Percentiles rank a stretch among this genome's conserved stretches.
phyloP scores from a whole-genome alignment of 1,284 basidiomycete genomes.

The Apiotrichum domesticum region DNA sequence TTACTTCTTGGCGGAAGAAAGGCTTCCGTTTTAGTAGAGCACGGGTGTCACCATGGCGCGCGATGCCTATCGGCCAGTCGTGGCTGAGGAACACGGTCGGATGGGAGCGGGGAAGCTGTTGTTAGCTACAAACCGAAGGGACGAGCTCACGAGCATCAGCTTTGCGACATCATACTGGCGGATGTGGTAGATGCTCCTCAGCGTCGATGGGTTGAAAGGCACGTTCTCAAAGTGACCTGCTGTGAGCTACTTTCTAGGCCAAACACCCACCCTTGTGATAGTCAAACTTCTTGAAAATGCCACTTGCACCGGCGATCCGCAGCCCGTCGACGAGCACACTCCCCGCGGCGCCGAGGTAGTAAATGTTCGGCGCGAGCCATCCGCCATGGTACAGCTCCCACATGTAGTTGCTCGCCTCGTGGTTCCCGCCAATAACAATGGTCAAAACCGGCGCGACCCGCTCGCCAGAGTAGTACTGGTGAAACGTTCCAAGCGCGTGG shows the following conservation, averaged over 20 bases:
- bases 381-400: conserved; percentile 97
- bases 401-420: conserved; percentile 95
- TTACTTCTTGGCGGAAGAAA: conserved; percentile 67
- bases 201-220: conserved; percentile 57
- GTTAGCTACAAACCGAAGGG: background rate
- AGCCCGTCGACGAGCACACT: conserved; percentile 81
- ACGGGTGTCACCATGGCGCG: conserved; percentile 66
- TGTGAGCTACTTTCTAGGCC: background rate
- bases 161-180: conserved; percentile 77
- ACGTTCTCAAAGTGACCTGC: conserved; percentile 53
- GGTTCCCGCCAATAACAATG: conserved; percentile 94
- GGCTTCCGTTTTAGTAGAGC: conserved; percentile 69
- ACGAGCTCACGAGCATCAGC: conserved; percentile 63
- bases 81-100: conserved; percentile 78
- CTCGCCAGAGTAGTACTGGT: conserved; percentile 84
- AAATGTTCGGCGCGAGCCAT: conserved; percentile 95
- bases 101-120: conserved; percentile 14
- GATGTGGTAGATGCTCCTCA: conserved; percentile 87
- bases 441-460: conserved; percentile 79
- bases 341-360: conserved; percentile 89
- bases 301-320: conserved; percentile 81
- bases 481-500: conserved; percentile 72
- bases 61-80: conserved; percentile 91
- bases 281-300: conserved; percentile 82
- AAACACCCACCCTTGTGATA: conserved; percentile 61